Evolutionary conservation across 2,329 filamentous ascomycete genomes (phyloP).

Genomic region (Grosmannia serpens): DNA sequence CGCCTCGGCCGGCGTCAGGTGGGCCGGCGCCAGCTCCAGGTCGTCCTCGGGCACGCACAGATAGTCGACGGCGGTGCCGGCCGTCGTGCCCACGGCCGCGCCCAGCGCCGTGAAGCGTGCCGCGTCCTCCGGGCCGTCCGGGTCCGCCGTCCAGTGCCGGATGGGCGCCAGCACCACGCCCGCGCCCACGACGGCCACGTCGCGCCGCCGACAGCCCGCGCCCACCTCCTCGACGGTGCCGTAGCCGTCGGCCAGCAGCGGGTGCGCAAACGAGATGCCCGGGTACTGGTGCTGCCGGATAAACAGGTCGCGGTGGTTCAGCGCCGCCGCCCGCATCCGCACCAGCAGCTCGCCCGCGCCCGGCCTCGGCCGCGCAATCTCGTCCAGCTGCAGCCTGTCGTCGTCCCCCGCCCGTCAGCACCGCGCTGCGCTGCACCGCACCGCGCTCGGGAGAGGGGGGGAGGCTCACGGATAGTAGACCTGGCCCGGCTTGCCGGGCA

Average conservation of each 20-base stretch:
- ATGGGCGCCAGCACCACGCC: conserved; percentile 70
- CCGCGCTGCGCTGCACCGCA: no score
- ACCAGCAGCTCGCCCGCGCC: conserved; percentile 61
- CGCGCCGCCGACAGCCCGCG: conserved; percentile 23
- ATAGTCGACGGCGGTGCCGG: conserved; percentile 67
- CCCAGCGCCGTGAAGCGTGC: conserved; percentile 54
- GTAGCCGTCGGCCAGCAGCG: conserved; percentile 72
- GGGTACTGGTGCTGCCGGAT: conserved; percentile 89
- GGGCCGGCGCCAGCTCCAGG: conserved; percentile 62
- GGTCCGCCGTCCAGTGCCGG: conserved; percentile 62
- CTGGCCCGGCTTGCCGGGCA: conserved; percentile 66
- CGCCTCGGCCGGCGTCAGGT: conserved; percentile 62
- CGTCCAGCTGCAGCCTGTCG: conserved; percentile 48
- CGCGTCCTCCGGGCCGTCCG: conserved; percentile 59
- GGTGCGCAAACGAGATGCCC: conserved; percentile 64
- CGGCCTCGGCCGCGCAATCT: conserved; percentile 51
- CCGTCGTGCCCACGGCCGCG: conserved; percentile 50
- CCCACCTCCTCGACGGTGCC: conserved; percentile 61
- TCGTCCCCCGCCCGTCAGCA: no score
- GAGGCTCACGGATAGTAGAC: conserved; percentile 66
- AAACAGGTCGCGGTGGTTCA: conserved; percentile 95
- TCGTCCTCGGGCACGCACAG: conserved; percentile 58
- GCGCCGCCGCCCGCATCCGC: conserved; percentile 63
- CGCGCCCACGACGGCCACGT: conserved; percentile 41
- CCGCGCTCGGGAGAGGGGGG: conserved; percentile 1